A percentile compares a stretch with the other conserved stretches of the same genome.
Conservation (phyloP, 305 asterid species). For the Caryopteris hybrid region DNA sequence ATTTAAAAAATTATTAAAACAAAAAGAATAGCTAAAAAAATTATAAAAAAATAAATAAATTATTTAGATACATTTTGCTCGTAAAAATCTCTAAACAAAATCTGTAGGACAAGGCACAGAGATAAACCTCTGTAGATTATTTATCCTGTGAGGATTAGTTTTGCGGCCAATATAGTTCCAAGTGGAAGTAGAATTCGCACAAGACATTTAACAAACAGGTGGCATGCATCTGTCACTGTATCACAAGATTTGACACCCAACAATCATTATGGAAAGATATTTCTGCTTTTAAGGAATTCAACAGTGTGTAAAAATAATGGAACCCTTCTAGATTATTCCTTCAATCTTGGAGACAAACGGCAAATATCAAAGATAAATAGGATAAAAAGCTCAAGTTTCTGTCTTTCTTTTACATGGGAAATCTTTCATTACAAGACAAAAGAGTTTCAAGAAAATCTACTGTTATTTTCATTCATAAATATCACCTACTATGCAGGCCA, state of each 20-base stretch:
- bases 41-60: too few species aligned
- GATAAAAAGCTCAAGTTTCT: not conserved
- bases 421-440: not conserved
- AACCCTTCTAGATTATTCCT: slow-evolving; percentile 1
- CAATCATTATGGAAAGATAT: slow-evolving; percentile 14
- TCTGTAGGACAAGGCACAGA: too few species aligned
- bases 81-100: slow-evolving; percentile 16
- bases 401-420: too few species aligned
- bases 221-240: slow-evolving; percentile 3
- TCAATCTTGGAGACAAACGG: slow-evolving; percentile 17
- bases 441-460: not conserved
- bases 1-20: too few species aligned
- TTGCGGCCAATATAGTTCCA: slow-evolving; percentile 22
- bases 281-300: not conserved
- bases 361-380: not conserved
- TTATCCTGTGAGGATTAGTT: not conserved
- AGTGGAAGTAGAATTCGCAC: slow-evolving; percentile 19
- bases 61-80: too few species aligned
- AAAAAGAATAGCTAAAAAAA: too few species aligned
- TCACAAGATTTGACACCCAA: slow-evolving; percentile 12
- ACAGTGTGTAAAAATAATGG: not conserved
- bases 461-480: not conserved
- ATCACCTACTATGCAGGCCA: too few species aligned
- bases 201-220: slow-evolving; percentile 16
- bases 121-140: not conserved